Conservation (phyloP, 1,284 basidiomycete genomes). For the Cryptococcus floricola region DNA sequence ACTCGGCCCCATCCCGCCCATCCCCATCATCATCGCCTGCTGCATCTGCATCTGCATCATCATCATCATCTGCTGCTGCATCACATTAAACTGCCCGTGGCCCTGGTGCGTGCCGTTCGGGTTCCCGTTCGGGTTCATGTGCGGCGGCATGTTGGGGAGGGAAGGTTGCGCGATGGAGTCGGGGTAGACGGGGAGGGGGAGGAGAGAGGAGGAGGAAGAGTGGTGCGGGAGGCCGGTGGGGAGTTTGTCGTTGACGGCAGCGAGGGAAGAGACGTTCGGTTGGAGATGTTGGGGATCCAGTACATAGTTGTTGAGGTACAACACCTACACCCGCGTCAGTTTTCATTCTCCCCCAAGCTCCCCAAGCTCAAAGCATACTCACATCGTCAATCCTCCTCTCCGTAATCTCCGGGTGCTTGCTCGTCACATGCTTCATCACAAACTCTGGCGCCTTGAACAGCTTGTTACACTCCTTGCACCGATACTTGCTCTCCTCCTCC, state of each 20-base stretch:
- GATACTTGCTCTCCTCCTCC: slow-evolving; percentile 90
- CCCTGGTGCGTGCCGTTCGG: neutral
- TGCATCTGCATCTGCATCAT: slow-evolving; percentile 50
- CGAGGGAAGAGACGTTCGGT: slow-evolving; percentile 52
- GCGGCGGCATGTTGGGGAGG: neutral
- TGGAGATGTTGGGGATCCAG: slow-evolving; percentile 88
- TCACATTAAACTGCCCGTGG: slow-evolving; percentile 30
- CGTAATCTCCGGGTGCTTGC: slow-evolving; percentile 79
- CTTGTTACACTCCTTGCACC: slow-evolving; percentile 91
- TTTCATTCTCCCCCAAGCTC: neutral
- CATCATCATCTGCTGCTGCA: slow-evolving; percentile 50
- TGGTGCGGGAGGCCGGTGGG: neutral
- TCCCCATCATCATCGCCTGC: slow-evolving; percentile 44
- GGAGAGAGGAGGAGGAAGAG: neutral
- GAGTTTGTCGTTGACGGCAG: slow-evolving; percentile 45
- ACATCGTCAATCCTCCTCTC: slow-evolving; percentile 46
- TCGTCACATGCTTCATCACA: slow-evolving; percentile 88
- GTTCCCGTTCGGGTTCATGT: slow-evolving; percentile 9
- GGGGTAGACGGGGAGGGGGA: neutral
- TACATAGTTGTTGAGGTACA: slow-evolving; percentile 85
- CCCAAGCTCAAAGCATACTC: slow-evolving; percentile 14
- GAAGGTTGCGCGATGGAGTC: neutral
- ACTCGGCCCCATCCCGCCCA: too few species aligned
- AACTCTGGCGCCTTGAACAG: slow-evolving; percentile 92
- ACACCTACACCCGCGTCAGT: slow-evolving; percentile 57